These are phyloP conservation scores for Marsdenia floribunda DNA, from an alignment of 257 asterid species.

Conservation along the genomic window DNA sequence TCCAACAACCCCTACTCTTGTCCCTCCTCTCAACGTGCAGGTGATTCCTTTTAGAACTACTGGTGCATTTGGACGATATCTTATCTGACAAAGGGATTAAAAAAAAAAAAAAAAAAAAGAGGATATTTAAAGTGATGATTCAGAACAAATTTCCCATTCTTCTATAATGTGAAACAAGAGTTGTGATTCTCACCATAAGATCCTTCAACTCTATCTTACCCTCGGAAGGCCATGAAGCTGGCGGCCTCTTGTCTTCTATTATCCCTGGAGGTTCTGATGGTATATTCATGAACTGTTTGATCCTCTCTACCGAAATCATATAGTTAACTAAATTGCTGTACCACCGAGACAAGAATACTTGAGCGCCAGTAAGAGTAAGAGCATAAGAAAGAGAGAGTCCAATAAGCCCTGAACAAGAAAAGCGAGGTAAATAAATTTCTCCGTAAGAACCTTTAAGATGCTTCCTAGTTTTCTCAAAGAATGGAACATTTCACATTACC, in stretches of 20 bases:
- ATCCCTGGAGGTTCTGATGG: conserved; percentile 63
- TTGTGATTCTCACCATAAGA: conserved; percentile 37
- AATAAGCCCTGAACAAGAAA: conserved; percentile 47
- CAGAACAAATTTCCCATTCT: not conserved
- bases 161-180: not conserved
- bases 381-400: conserved; percentile 81
- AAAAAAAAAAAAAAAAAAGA: not conserved
- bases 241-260: conserved; percentile 49
- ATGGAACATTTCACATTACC: conserved; percentile 29
- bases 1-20: conserved; percentile 69
- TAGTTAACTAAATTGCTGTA: conserved; percentile 54
- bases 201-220: conserved; percentile 59
- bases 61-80: conserved; percentile 72
- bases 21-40: conserved; percentile 65
- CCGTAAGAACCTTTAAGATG: not conserved
- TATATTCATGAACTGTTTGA: conserved; percentile 67
- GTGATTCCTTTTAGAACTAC: conserved; percentile 66
- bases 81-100: conserved; percentile 34
- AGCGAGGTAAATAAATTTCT: not conserved
- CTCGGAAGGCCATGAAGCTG: conserved; percentile 56
- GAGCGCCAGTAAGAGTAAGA: conserved; percentile 48
- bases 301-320: conserved; percentile 67
- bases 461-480: not conserved
- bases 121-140: not conserved
- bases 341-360: conserved; percentile 57